Evolutionary conservation across 768 basidiomycete species (phyloP).

Genomic region (Suillus luteus): DNA sequence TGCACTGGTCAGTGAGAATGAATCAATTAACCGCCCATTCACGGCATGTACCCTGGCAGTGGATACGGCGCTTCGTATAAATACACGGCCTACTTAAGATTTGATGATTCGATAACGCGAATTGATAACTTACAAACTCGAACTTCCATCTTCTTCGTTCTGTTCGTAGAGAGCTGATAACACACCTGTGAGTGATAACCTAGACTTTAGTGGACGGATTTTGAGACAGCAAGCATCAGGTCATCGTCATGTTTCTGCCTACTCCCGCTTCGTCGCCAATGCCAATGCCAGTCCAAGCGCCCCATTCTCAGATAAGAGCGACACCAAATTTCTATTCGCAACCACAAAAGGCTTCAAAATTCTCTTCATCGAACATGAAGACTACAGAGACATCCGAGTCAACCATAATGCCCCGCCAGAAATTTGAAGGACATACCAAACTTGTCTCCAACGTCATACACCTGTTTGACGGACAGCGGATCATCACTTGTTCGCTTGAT

Average conservation of each 20-base stretch:
- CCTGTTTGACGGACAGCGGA: not conserved
- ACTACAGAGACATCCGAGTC: not conserved
- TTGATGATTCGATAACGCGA: not conserved
- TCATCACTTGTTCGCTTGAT: not conserved
- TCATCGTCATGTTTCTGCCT: not conserved
- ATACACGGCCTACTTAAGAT: not conserved
- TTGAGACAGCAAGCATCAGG: not conserved
- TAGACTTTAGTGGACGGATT: not conserved
- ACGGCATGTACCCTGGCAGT: too few species aligned
- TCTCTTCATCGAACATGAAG: not conserved
- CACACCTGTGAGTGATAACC: not conserved
- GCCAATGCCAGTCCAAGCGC: too few species aligned
- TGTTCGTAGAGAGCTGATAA: not conserved
- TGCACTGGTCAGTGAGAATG: too few species aligned
- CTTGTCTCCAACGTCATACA: not conserved
- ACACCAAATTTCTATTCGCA: not conserved
- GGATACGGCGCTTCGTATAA: too few species aligned
- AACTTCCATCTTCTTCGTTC: not conserved
- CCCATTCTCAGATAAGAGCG: not conserved
- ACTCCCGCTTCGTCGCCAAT: not conserved
- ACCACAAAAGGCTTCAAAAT: not conserved
- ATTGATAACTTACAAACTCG: not conserved
- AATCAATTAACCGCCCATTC: too few species aligned
- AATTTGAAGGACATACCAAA: not conserved
- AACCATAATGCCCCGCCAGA: not conserved